These are phyloP conservation scores for Colletotrichum theobromicola DNA, from an alignment of 2,329 filamentous ascomycete genomes.

Conservation along the genomic window DNA sequence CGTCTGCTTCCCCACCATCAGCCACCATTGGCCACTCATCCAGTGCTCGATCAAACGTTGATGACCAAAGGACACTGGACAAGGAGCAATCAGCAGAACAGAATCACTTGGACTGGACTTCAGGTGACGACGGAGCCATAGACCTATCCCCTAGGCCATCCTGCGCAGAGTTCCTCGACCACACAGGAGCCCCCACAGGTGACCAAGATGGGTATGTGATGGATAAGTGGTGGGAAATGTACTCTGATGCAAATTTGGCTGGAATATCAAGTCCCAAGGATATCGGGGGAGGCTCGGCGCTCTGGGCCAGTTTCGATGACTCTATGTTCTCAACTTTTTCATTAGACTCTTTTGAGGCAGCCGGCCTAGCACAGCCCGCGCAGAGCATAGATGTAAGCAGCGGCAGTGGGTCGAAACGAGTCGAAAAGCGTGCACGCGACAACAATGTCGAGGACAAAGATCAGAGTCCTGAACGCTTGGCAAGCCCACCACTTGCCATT, in stretches of 20 bases:
- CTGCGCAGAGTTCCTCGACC: fast-evolving
- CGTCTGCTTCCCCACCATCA: neutral
- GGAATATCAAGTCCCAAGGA: neutral
- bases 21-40: neutral
- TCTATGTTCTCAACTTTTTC: neutral
- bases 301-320: neutral
- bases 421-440: neutral
- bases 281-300: neutral
- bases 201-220: neutral
- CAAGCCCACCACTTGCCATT: neutral
- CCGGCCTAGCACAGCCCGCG: neutral
- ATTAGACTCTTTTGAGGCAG: neutral
- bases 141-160: neutral
- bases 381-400: fast-evolving
- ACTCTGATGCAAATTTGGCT: neutral
- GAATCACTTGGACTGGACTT: neutral
- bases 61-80: neutral
- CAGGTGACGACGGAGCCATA: neutral
- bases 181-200: neutral
- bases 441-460: neutral
- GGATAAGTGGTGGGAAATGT: neutral
- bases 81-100: neutral
- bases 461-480: neutral
- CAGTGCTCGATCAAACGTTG: fast-evolving
- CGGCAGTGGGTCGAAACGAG: fast-evolving